Evolutionary conservation across 2,329 filamentous ascomycete species (phyloP).

Genomic region (Emmonsiellopsis sp.): DNA sequence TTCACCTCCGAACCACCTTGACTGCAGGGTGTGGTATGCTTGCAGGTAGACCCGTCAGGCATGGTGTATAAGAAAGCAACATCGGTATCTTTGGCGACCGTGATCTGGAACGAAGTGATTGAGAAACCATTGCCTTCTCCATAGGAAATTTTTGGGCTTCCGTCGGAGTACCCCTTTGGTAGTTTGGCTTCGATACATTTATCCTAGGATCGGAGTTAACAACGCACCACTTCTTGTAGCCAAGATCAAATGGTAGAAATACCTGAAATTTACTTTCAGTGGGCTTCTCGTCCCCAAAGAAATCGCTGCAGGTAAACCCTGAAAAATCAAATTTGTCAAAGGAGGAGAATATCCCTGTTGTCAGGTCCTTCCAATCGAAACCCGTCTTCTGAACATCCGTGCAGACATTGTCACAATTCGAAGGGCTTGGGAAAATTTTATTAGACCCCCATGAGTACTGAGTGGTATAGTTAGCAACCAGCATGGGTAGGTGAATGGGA

Average conservation of each 20-base stretch:
- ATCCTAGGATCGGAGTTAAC: constrained; percentile 40
- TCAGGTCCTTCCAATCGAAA: constrained; percentile 62
- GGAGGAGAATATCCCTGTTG: constrained; percentile 49
- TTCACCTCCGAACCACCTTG: constrained; percentile 58
- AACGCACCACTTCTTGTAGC: constrained; percentile 30
- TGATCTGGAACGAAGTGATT: constrained; percentile 63
- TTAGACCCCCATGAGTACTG: constrained; percentile 42
- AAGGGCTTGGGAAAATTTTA: constrained; percentile 55
- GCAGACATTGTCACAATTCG: constrained; percentile 70
- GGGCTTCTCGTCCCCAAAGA: constrained; percentile 32
- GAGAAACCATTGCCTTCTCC: constrained; percentile 58
- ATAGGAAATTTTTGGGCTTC: constrained; percentile 53
- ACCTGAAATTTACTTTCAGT: constrained; percentile 14
- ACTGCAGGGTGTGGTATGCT: constrained; percentile 62
- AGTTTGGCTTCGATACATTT: constrained; percentile 55
- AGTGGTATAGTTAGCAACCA: constrained; percentile 1
- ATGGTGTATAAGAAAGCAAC: constrained; percentile 83
- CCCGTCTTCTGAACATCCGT: constrained; percentile 58
- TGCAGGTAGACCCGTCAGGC: constrained; percentile 73
- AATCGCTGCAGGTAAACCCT: constrained; percentile 61
- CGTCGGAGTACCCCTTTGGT: constrained; percentile 25
- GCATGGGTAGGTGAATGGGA: neutral
- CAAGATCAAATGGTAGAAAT: neutral
- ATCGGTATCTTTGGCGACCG: constrained; percentile 64
- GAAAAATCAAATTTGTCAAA: constrained; percentile 68